phyloP scores from a whole-genome alignment of 2,329 filamentous ascomycete species.

The Scedosporium boydii region DNA sequence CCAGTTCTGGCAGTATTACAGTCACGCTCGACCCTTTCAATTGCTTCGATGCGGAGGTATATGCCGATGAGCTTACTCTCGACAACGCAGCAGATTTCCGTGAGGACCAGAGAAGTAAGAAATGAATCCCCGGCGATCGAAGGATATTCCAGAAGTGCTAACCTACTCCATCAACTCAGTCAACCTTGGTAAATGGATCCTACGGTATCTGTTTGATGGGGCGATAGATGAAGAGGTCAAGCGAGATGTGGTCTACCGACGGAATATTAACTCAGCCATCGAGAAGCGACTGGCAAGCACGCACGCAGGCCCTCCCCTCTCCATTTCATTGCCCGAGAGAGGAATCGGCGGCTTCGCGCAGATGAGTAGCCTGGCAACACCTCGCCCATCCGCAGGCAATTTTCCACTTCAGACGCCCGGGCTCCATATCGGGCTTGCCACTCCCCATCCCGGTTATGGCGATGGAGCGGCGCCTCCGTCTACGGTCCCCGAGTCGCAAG shows the following conservation, averaged over 20 bases:
- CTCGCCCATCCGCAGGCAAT: slow-evolving; percentile 55
- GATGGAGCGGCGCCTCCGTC: slow-evolving; percentile 30
- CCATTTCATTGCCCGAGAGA: slow-evolving; percentile 38
- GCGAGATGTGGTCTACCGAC: slow-evolving; percentile 66
- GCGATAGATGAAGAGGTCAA: slow-evolving; percentile 85
- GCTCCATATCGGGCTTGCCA: slow-evolving; percentile 68
- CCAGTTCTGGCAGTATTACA: slow-evolving; percentile 81
- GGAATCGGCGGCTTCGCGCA: slow-evolving; percentile 25
- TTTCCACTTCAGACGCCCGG: slow-evolving; percentile 60
- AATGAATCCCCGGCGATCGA: neutral
- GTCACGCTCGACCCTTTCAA: slow-evolving; percentile 90
- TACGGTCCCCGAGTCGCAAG: slow-evolving; percentile 43
- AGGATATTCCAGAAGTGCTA: too few species aligned
- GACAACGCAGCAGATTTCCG: slow-evolving; percentile 70
- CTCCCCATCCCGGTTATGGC: slow-evolving; percentile 47
- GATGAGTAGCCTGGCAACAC: slow-evolving; percentile 43
- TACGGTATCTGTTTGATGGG: slow-evolving; percentile 83
- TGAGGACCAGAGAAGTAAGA: slow-evolving; percentile 85
- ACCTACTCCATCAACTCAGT: slow-evolving; percentile 39
- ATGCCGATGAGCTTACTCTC: slow-evolving; percentile 77
- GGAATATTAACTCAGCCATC: slow-evolving; percentile 52
- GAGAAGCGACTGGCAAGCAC: slow-evolving; percentile 49
- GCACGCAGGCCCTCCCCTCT: slow-evolving; percentile 45
- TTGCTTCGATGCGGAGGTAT: slow-evolving; percentile 95
- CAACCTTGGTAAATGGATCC: slow-evolving; percentile 92